These are phyloP conservation scores for Sugiyamaella chiloensis DNA, from an alignment of 805 yeast species.

Conservation along the genomic window DNA sequence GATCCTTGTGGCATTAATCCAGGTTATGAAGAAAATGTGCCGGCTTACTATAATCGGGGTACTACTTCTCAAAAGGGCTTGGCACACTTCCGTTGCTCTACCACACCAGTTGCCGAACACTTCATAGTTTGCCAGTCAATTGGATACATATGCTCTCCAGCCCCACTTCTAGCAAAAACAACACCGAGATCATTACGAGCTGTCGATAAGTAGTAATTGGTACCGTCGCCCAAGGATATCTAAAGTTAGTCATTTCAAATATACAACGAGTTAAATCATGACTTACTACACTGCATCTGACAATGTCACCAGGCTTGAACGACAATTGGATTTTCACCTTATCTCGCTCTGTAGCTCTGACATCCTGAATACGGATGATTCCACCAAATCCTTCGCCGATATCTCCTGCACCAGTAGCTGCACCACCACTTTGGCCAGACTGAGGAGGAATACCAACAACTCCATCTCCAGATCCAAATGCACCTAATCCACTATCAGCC, in stretches of 20 bases:
- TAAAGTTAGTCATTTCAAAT: conserved; percentile 9
- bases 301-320: conserved; percentile 89
- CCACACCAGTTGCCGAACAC: conserved; percentile 66
- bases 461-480: conserved; percentile 43
- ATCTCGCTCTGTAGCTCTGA: conserved; percentile 88
- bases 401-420: conserved; percentile 41
- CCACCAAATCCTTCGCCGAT: conserved; percentile 89
- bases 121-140: conserved; percentile 96
- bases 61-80: conserved; percentile 54
- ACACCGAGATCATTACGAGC: conserved; percentile 93
- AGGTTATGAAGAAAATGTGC: no score
- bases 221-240: conserved; percentile 87
- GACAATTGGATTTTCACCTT: conserved; percentile 73
- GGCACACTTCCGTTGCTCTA: conserved; percentile 86
- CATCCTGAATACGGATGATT: conserved; percentile 79
- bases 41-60: no score
- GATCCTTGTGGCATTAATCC: no score
- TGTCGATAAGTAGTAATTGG: conserved; percentile 83
- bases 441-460: conserved; percentile 15
- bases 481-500: conserved; percentile 64
- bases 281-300: conserved; percentile 62
- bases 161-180: conserved; percentile 72
- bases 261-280: neutral
- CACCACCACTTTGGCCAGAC: conserved; percentile 17
- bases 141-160: conserved; percentile 80